Evolutionary conservation across 805 yeast genomes (phyloP).

Genomic region (Candida fluviatilis): DNA sequence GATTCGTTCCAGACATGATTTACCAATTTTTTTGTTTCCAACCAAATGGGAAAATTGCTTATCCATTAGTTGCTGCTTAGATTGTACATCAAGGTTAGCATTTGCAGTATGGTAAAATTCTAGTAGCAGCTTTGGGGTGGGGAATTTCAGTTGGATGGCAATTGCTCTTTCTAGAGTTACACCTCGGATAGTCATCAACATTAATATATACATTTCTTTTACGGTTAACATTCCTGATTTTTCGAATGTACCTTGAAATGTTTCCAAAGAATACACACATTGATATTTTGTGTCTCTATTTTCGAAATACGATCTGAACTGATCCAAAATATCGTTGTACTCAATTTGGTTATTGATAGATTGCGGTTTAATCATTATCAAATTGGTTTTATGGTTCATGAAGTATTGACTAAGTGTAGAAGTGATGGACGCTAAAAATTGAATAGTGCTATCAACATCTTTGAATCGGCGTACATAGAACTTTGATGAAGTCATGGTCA

Average conservation of each 20-base stretch:
- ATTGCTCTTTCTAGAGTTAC: slow-evolving; percentile 82
- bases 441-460: slow-evolving; percentile 70
- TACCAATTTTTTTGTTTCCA: slow-evolving; percentile 50
- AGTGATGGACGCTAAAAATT: slow-evolving; percentile 51
- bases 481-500: slow-evolving; percentile 58
- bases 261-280: slow-evolving; percentile 30
- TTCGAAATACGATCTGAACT: slow-evolving; percentile 45
- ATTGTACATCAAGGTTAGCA: slow-evolving; percentile 14
- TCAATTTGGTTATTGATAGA: slow-evolving; percentile 48
- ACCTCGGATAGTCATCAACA: slow-evolving; percentile 80
- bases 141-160: slow-evolving; percentile 63
- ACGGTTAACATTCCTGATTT: slow-evolving; percentile 70
- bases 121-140: slow-evolving; percentile 65
- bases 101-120: slow-evolving; percentile 38
- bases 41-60: slow-evolving; percentile 38
- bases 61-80: slow-evolving; percentile 23
- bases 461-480: slow-evolving; percentile 68
- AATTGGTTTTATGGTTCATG: slow-evolving; percentile 11
- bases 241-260: slow-evolving; percentile 62
- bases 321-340: slow-evolving; percentile 37
- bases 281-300: slow-evolving; percentile 19
- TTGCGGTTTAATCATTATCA: slow-evolving; percentile 50
- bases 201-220: slow-evolving; percentile 66
- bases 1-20: slow-evolving; percentile 46
- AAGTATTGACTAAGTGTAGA: slow-evolving; percentile 32